Conservation (phyloP, 345 rosid genomes). For the Dipteronia dyeriana region DNA sequence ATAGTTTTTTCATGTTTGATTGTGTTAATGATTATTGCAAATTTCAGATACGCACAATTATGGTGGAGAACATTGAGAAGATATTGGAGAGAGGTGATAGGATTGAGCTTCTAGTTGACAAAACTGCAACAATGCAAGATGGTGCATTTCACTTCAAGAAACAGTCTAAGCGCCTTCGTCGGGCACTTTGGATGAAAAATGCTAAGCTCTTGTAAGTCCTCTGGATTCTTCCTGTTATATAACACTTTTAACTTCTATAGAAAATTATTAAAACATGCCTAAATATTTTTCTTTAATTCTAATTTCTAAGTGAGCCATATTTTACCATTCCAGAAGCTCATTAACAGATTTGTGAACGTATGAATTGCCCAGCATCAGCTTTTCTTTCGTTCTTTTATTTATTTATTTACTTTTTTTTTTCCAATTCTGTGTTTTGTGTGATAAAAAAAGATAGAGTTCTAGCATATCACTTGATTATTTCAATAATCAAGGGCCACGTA, state of each 20-base stretch:
- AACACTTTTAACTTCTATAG: neutral
- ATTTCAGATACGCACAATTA: conserved; percentile 78
- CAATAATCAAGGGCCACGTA: neutral
- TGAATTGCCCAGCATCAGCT: neutral
- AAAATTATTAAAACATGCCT: neutral
- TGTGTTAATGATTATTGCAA: conserved; percentile 4
- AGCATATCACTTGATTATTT: neutral
- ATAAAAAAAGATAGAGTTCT: neutral
- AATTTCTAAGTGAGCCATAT: neutral
- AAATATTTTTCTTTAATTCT: neutral
- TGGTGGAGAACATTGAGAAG: conserved; percentile 98
- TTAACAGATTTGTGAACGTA: neutral
- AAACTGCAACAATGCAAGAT: conserved; percentile 95
- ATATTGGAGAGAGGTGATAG: conserved; percentile 96
- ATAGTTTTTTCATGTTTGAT: neutral
- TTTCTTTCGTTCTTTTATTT: neutral
- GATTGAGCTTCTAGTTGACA: conserved; percentile 95
- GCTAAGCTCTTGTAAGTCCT: conserved; percentile 83
- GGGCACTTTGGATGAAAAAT: conserved; percentile 98
- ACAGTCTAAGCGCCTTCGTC: conserved; percentile 87
- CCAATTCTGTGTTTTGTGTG: too few relatives aligned
- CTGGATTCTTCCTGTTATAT: conserved; percentile 6
- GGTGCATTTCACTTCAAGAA: conserved; percentile 89
- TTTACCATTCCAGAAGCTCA: neutral
- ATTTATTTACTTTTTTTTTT: neutral